Base-by-base conservation (phyloP, 2,329 filamentous ascomycete genomes). In the Fusarium miscanthi region DNA sequence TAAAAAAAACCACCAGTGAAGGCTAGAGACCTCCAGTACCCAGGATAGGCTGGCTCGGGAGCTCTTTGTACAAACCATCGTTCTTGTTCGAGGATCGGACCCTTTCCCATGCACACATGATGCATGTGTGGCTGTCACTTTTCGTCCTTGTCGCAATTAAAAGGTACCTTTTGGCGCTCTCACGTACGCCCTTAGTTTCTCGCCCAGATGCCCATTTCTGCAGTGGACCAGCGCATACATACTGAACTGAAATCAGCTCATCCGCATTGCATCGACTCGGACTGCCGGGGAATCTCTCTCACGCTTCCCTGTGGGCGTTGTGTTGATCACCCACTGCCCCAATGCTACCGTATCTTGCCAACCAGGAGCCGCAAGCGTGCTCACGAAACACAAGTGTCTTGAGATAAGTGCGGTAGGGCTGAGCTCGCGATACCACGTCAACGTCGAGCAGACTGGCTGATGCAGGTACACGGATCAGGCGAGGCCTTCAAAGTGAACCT, bases 51-150 rank as follows among this genome's bases (percentile, higher is more conserved):
- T 66, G 70, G 57, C 54, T 66, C 65, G 61, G 56, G 66, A 53
- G 64, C 58, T 66, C 60, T 25, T 25, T 25, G 23, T 69, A 31
- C 45, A 63, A 51, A 77, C 52, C 70, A 73, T 69, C 66, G 70
- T 60, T 70, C 42, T 43, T 53, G 48, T 59, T 69, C 49, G 58
- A 59, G 64, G 59, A 59, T 72, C 63, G 71, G 70, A 68, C 60
- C 74, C 67, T 60, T 75, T 64, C 61, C 65, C 70, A 77, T 67
- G 70, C 68, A 64, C 60, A 66, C 60, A 70, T 66, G 63, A 59
- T 61, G 68, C 73, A 70, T 74, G 67, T 72, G 76, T 65, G 69
- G 61, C 51, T 69, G 62, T 65, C 52, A 56, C 62, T 70, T 68
- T 71, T 64, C 49, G 51, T 54, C 46, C 69, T 66, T 38, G 67